Base-by-base conservation (phyloP, 371 early-diverging fungal species). In the Haplosporangium sp. region DNA sequence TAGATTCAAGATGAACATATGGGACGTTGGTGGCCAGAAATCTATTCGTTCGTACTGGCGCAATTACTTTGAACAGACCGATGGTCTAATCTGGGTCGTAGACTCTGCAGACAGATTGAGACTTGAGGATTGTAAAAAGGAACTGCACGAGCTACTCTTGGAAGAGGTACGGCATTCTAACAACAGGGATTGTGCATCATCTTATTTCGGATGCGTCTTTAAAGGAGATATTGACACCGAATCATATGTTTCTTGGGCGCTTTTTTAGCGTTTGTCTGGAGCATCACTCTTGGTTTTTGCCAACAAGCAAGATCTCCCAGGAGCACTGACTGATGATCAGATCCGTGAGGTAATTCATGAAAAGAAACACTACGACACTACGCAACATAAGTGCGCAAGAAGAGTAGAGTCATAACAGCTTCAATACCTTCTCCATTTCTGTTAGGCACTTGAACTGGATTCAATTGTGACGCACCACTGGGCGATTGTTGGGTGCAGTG, bases 21-120 rank as follows among this genome's bases (percentile, higher is more conserved):
- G 97, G 95, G 99, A 99, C 83, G 95, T 99, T 36, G 99, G 99
- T 40, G 99, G 99, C 0, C 99, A 99, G 81, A 92, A 92, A 64
- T 92, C 96, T 0, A 96, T 99, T 64, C 90, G 99, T 46, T 93
- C 96, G 5, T 99, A 98, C 80, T 99, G 99, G 99, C 87, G 98
- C 54, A 99, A 99, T 85, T 99, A 99, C 83, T 99, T 98, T 90
- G 99, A 99, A 81, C 94, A 96, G 60, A 98, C 98, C 0, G 99
- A 99, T 73, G 99, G 97, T 0, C 84, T 99, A 13, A 92, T 99
- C 10, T 99, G 98, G 97, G 99, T 99, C 0, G 97, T 99, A 18
- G 99, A 99, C 82, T 91, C 94, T 12, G 94, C 95, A 10, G 99
- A 98, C 81, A 74, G 92, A 43, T 84, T 90, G 45, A 83, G 99